phyloP scores from a whole-genome alignment of 2,329 filamentous ascomycete species.

The Scleromitrula shiraiana region DNA sequence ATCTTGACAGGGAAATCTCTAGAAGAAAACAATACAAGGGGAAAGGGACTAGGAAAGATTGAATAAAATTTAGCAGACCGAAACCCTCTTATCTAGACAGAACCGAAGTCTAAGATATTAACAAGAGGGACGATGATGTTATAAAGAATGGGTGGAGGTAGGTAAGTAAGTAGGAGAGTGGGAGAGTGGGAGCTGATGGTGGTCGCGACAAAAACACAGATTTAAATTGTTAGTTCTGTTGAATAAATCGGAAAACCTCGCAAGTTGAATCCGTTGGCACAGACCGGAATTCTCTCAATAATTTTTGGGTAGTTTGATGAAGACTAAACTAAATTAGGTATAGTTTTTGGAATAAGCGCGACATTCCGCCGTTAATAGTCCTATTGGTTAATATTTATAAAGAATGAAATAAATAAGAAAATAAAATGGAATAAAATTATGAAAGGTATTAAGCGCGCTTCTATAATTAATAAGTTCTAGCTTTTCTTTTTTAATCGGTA shows the following conservation, averaged over 20 bases:
- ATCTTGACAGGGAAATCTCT: slow-evolving; percentile 34
- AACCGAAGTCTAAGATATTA: slow-evolving; percentile 18
- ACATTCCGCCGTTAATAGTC: background rate
- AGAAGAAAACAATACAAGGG: slow-evolving; percentile 9
- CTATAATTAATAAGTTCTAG: background rate
- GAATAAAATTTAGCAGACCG: too few species aligned
- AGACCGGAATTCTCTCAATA: slow-evolving; percentile 3
- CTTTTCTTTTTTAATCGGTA: too few species aligned
- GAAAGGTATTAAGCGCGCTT: background rate
- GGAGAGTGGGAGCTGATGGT: slow-evolving; percentile 10
- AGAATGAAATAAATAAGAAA: too few species aligned
- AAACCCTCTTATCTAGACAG: too few species aligned
- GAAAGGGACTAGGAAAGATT: slow-evolving; percentile 17
- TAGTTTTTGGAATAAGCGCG: background rate
- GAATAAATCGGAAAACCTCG: slow-evolving; percentile 17
- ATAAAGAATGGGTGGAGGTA: slow-evolving; percentile 1
- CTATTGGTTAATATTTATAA: background rate
- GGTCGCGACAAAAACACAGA: slow-evolving; percentile 11
- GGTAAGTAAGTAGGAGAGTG: background rate
- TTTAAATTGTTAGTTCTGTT: slow-evolving; percentile 17
- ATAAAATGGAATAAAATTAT: background rate
- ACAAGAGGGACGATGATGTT: slow-evolving; percentile 16
- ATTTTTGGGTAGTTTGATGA: background rate
- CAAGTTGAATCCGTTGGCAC: slow-evolving; percentile 9
- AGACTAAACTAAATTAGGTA: background rate